phyloP scores from a whole-genome alignment of 179 eudicot species.

The Camellia oleifera region DNA sequence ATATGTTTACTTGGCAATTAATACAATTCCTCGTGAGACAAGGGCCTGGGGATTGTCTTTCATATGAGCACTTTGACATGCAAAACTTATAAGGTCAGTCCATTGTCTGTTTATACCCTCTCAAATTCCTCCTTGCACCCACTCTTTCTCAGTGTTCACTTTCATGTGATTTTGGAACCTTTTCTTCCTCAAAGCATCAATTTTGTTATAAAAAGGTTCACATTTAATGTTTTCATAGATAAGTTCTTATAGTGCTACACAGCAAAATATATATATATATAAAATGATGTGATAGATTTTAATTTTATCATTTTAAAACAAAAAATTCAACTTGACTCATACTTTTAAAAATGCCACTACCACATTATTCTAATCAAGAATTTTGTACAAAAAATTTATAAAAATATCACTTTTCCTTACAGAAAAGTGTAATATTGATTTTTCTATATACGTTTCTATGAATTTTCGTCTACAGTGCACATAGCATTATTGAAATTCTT shows the following conservation, averaged over 20 bases:
- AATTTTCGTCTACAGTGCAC: no score
- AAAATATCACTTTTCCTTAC: no score
- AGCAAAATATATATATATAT: no score
- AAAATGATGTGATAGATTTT: no score
- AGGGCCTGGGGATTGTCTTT: background rate
- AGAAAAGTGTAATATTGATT: no score
- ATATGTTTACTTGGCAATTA: no score
- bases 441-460: no score
- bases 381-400: no score
- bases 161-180: slow-evolving; percentile 20
- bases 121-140: slow-evolving; percentile 1
- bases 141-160: slow-evolving; percentile 2
- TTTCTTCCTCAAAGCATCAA: slow-evolving; percentile 15
- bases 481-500: background rate
- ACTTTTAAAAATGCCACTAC: no score
- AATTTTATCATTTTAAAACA: no score
- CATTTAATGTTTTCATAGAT: background rate
- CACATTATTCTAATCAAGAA: no score
- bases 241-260: background rate
- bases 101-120: slow-evolving; percentile 8
- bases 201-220: background rate
- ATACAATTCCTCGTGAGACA: background rate
- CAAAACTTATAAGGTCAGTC: slow-evolving; percentile 1
- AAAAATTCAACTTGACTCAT: no score
- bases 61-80: background rate